A percentile compares a stretch with the other conserved stretches of the same genome.
phyloP scores from a whole-genome alignment of 345 rosid genomes.

The Ceriops tagal region DNA sequence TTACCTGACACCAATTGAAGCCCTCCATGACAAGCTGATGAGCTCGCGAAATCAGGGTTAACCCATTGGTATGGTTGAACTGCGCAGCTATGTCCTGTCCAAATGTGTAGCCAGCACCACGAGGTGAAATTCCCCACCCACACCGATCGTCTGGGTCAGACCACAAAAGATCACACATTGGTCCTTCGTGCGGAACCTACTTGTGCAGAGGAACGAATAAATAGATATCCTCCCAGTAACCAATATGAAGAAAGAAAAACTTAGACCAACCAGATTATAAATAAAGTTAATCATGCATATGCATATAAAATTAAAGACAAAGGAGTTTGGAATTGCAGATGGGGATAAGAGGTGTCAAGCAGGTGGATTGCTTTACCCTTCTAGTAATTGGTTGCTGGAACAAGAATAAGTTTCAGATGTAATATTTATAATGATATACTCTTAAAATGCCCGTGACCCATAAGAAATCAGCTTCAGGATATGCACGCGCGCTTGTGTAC shows the following conservation, averaged over 20 bases:
- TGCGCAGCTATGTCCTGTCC: conserved; percentile 88
- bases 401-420: neutral
- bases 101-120: conserved; percentile 95
- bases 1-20: conserved; percentile 92
- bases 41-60: conserved; percentile 80
- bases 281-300: neutral
- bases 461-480: neutral
- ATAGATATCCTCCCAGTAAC: neutral
- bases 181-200: conserved; percentile 98
- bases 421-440: neutral
- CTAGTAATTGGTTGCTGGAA: too few relatives aligned
- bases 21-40: conserved; percentile 99
- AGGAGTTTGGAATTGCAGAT: neutral
- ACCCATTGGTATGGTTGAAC: conserved; percentile 89
- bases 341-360: neutral
- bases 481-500: too few relatives aligned
- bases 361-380: neutral
- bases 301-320: neutral
- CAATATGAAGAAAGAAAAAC: too few relatives aligned
- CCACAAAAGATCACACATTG: conserved; percentile 98
- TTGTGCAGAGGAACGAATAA: conserved; percentile 1
- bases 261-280: neutral
- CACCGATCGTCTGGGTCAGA: conserved; percentile 98
- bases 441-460: neutral
- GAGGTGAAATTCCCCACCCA: conserved; percentile 99